phyloP scores from a whole-genome alignment of 1,284 basidiomycete species.

The Ustilago nuda region DNA sequence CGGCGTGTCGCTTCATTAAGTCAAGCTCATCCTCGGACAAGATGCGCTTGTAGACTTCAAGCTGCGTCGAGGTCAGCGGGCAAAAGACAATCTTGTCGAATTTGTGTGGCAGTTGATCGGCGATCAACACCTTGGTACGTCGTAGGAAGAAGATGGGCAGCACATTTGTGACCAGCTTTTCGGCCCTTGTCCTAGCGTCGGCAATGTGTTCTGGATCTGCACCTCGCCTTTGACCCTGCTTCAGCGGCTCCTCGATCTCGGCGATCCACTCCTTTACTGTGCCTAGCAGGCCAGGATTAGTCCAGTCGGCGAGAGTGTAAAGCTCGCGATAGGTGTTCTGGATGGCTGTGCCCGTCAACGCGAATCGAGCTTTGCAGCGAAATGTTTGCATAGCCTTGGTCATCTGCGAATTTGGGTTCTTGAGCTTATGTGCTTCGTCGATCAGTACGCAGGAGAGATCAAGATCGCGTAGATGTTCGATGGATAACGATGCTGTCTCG shows the following conservation, averaged over 20 bases:
- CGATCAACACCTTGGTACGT: constrained; percentile 84
- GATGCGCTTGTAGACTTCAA: constrained; percentile 78
- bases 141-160: constrained; percentile 81
- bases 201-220: constrained; percentile 77
- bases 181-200: constrained; percentile 69
- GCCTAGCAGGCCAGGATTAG: constrained; percentile 44
- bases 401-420: constrained; percentile 77
- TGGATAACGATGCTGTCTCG: constrained; percentile 71
- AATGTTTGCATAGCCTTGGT: constrained; percentile 78
- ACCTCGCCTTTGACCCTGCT: constrained; percentile 74
- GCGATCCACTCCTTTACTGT: constrained; percentile 39
- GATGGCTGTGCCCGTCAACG: constrained; percentile 83
- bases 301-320: constrained; percentile 73
- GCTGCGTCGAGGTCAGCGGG: constrained; percentile 78
- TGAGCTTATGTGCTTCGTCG: constrained; percentile 85
- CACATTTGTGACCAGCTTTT: constrained; percentile 75
- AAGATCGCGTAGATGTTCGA: constrained; percentile 79
- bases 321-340: constrained; percentile 87
- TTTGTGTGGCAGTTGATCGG: constrained; percentile 82
- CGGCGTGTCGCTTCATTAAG: constrained; percentile 77
- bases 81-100: constrained; percentile 89
- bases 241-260: constrained; percentile 71
- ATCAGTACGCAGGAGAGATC: constrained; percentile 72
- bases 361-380: constrained; percentile 76
- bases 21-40: constrained; percentile 76